Evolutionary conservation across 1,284 basidiomycete species (phyloP).

Genomic region (Ganoderma leucocontextum): DNA sequence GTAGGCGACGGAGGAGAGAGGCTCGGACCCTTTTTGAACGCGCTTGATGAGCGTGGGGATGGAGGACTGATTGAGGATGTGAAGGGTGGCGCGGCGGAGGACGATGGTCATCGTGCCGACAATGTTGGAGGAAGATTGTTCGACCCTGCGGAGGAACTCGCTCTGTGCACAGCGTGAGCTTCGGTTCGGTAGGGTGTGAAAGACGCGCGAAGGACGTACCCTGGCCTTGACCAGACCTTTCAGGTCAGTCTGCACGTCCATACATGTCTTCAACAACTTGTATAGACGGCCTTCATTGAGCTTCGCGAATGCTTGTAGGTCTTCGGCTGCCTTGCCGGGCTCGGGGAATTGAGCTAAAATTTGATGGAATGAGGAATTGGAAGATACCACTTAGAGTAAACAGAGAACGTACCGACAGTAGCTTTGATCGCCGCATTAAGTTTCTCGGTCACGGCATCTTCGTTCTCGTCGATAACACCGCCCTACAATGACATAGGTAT

Average conservation of each 20-base stretch:
- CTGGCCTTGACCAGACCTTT: constrained; percentile 83
- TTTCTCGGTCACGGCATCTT: constrained; percentile 65
- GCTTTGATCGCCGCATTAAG: constrained; percentile 65
- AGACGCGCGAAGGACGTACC: constrained; percentile 50
- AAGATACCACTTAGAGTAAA: neutral
- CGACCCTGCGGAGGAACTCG: constrained; percentile 81
- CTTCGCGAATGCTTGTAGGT: constrained; percentile 86
- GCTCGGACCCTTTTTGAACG: constrained; percentile 54
- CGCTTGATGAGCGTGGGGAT: constrained; percentile 82
- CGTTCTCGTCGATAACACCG: constrained; percentile 84
- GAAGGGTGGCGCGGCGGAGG: constrained; percentile 76
- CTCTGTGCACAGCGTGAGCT: constrained; percentile 49
- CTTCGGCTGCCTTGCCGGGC: constrained; percentile 76
- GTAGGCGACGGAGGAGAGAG: constrained; percentile 25
- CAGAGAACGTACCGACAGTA: constrained; percentile 58
- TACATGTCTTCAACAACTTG: constrained; percentile 82
- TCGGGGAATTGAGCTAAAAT: constrained; percentile 69
- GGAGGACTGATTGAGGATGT: constrained; percentile 86
- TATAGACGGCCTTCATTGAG: constrained; percentile 89
- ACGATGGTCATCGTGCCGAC: constrained; percentile 78
- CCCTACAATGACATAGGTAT: constrained; percentile 57
- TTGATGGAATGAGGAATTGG: neutral
- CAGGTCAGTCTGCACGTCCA: constrained; percentile 87
- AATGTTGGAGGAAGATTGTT: constrained; percentile 70
- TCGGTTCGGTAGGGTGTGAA: too few relatives aligned